A percentile compares a stretch with the other conserved stretches of the same genome.
Conservation (phyloP, 768 basidiomycete species). For the Cyathus striatus region DNA sequence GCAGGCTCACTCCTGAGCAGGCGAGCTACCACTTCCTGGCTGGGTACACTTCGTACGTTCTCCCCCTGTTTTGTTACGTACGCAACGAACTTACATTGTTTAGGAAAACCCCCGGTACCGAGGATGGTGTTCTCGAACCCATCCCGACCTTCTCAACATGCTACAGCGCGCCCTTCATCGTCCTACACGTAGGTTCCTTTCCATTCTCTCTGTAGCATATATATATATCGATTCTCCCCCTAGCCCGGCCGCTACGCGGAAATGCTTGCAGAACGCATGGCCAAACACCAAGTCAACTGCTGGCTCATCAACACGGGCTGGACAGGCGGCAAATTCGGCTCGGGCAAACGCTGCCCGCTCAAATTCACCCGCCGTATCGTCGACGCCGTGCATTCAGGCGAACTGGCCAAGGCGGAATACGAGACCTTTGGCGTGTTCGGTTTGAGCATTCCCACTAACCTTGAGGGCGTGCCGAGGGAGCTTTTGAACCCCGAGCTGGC, state of each 20-base stretch:
- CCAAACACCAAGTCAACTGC: constrained; percentile 83
- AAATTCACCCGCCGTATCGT: constrained; percentile 94
- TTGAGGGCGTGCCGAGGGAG: constrained; percentile 88
- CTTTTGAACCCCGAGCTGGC: constrained; percentile 85
- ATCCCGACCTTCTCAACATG: constrained; percentile 99
- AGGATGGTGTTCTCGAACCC: constrained; percentile 96
- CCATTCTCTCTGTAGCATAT: not conserved
- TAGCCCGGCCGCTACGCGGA: constrained; percentile 90
- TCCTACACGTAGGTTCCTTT: constrained; percentile 70
- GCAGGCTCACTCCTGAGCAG: constrained; percentile 88
- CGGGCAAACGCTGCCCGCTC: constrained; percentile 95
- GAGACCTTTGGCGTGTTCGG: constrained; percentile 83
- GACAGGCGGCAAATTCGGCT: constrained; percentile 91
- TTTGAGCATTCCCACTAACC: constrained; percentile 74
- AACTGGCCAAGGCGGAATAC: constrained; percentile 81
- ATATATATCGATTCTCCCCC: constrained; percentile 2
- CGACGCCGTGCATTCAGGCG: constrained; percentile 93
- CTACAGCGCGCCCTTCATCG: constrained; percentile 99
- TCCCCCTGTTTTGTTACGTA: too few species aligned
- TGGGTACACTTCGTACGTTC: constrained; percentile 95
- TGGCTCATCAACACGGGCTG: constrained; percentile 99
- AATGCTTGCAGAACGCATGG: constrained; percentile 96
- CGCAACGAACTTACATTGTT: too few species aligned
- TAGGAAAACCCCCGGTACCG: constrained; percentile 98
- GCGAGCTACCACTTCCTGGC: constrained; percentile 98